phyloP scores from a whole-genome alignment of 441 rosid genomes.

The Capsella rubella region DNA sequence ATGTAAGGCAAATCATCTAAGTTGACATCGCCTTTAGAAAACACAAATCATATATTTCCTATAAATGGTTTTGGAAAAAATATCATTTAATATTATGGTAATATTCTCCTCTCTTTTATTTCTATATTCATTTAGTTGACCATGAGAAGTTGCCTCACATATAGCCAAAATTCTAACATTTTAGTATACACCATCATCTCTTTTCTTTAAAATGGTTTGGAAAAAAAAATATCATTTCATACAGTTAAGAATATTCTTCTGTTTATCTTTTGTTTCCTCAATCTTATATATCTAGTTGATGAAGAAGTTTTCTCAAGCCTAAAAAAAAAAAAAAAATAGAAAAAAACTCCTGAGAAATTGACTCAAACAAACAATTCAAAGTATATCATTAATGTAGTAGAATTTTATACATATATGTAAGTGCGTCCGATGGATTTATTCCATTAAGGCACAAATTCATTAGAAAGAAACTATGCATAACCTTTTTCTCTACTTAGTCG shows the following conservation, averaged over 20 bases:
- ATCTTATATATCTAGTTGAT: slow-evolving; percentile 8
- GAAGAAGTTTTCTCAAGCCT: slow-evolving; percentile 10
- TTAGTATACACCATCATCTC: slow-evolving; percentile 7
- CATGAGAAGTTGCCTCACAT: background rate
- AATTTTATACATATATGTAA: slow-evolving; percentile 10
- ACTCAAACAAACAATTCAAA: background rate
- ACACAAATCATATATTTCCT: background rate
- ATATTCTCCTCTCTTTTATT: slow-evolving; percentile 1
- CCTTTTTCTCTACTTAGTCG: slow-evolving; percentile 39
- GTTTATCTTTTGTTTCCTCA: background rate
- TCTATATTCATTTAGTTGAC: slow-evolving; percentile 14
- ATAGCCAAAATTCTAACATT: background rate
- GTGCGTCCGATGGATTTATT: background rate
- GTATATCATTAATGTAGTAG: background rate
- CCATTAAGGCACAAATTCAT: slow-evolving; percentile 22
- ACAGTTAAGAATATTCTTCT: slow-evolving; percentile 15
- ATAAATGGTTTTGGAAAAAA: background rate
- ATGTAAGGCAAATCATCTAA: background rate
- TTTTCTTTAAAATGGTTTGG: background rate
- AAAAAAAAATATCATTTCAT: slow-evolving; percentile 22
- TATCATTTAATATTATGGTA: slow-evolving; percentile 9
- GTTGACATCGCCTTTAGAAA: slow-evolving; percentile 28
- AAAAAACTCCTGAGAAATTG: background rate
- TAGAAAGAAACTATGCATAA: slow-evolving; percentile 37
- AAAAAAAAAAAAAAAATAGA: background rate